phyloP scores from a whole-genome alignment of 1,139 yeast genomes.

The Nakaseomyces nivariensis region DNA sequence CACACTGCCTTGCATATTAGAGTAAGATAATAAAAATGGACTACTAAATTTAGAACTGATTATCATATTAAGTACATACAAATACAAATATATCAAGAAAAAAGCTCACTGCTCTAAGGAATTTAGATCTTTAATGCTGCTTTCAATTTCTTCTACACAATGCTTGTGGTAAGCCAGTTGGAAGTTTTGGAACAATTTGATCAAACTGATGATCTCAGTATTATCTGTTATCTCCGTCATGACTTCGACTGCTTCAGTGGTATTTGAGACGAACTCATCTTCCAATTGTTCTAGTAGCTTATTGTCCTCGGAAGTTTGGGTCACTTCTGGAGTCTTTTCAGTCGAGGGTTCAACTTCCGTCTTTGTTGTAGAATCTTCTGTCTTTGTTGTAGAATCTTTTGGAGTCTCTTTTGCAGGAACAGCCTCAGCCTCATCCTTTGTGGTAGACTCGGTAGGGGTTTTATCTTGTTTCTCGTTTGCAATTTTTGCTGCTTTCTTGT shows the following conservation, averaged over 20 bases:
- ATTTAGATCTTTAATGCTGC: constrained; percentile 35
- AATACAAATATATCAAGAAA: neutral
- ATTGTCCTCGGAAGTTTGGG: constrained; percentile 10
- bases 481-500: constrained; percentile 11
- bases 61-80: neutral
- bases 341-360: neutral
- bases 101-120: constrained; percentile 19
- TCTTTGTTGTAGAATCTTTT: neutral
- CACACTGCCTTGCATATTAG: neutral
- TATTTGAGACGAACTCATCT: constrained; percentile 70
- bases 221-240: constrained; percentile 68
- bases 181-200: constrained; percentile 54
- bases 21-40: neutral
- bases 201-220: constrained; percentile 48
- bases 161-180: constrained; percentile 60
- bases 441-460: neutral
- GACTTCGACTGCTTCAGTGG: constrained; percentile 63
- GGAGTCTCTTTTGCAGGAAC: too few species aligned
- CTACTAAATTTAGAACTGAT: neutral
- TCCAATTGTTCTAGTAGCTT: constrained; percentile 48
- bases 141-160: constrained; percentile 37
- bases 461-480: neutral
- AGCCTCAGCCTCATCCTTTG: neutral
- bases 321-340: neutral
- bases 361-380: neutral